These are phyloP conservation scores for Euphrasia confusa DNA, from an alignment of 257 asterid genomes.

Conservation along the genomic window DNA sequence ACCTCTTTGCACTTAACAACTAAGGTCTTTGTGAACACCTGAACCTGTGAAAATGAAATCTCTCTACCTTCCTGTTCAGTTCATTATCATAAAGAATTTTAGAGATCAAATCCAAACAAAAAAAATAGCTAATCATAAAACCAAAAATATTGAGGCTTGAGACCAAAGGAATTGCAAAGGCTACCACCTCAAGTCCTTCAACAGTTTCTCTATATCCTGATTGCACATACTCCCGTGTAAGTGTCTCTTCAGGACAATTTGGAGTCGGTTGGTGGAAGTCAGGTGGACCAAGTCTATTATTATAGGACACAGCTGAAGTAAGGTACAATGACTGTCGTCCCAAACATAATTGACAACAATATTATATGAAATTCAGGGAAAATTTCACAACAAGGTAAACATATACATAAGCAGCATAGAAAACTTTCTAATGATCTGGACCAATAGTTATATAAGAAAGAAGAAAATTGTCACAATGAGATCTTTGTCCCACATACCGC, in stretches of 20 bases:
- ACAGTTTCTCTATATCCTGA: constrained; percentile 70
- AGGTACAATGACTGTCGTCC: constrained; percentile 15
- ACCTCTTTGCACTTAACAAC: constrained; percentile 92
- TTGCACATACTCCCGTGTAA: constrained; percentile 62
- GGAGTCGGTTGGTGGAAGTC: constrained; percentile 72
- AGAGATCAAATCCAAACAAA: background rate
- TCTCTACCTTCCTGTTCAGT: constrained; percentile 71
- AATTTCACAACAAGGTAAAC: background rate
- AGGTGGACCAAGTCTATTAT: constrained; percentile 75
- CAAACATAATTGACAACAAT: constrained; percentile 8
- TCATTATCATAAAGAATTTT: constrained; percentile 5
- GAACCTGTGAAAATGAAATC: constrained; percentile 70
- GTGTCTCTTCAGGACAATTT: constrained; percentile 76
- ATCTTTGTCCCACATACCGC: constrained; percentile 16
- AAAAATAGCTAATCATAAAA: background rate
- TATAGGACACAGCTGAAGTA: constrained; percentile 18
- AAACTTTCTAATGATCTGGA: background rate
- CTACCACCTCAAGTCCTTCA: constrained; percentile 89
- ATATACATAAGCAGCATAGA: constrained; percentile 1
- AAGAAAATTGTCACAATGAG: background rate
- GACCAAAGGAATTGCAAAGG: constrained; percentile 1
- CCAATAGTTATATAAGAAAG: background rate
- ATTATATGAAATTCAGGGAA: constrained; percentile 5
- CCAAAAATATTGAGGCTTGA: background rate
- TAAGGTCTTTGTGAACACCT: constrained; percentile 54